These are phyloP conservation scores for Xenoacremonium recifei DNA, from an alignment of 2,329 filamentous ascomycete genomes.

Conservation along the genomic window DNA sequence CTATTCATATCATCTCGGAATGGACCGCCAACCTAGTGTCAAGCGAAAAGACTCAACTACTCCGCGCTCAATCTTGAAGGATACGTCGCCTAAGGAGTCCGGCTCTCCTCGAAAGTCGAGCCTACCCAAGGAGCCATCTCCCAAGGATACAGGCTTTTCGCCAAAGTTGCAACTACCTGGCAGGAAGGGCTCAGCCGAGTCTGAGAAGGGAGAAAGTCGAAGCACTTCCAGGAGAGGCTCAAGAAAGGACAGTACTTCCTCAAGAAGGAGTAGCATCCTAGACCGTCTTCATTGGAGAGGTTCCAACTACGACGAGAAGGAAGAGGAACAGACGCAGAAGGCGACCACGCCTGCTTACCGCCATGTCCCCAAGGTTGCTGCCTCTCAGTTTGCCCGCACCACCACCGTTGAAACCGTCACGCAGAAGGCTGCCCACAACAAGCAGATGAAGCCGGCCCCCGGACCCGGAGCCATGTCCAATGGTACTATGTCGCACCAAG, in stretches of 20 bases:
- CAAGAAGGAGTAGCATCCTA: slow-evolving; percentile 21
- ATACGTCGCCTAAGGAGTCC: no score
- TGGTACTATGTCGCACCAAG: slow-evolving; percentile 29
- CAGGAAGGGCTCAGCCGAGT: no score
- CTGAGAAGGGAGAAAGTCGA: no score
- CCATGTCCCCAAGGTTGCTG: slow-evolving; percentile 54
- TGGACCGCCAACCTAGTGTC: no score
- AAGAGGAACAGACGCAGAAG: slow-evolving; percentile 12
- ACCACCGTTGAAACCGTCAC: slow-evolving; percentile 41
- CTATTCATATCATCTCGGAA: background rate
- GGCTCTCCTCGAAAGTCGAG: slow-evolving; percentile 6
- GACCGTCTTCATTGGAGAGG: slow-evolving; percentile 22
- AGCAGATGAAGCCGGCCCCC: slow-evolving; percentile 35
- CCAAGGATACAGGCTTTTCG: slow-evolving; percentile 2
- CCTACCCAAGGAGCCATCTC: slow-evolving; percentile 4
- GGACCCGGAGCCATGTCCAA: slow-evolving; percentile 18
- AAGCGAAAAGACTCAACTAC: background rate
- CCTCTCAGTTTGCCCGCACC: slow-evolving; percentile 53
- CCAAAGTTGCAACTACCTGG: slow-evolving; percentile 9
- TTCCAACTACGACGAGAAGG: slow-evolving; percentile 21
- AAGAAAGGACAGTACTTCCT: slow-evolving; percentile 2
- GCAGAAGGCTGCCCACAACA: slow-evolving; percentile 38
- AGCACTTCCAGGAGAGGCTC: no score
- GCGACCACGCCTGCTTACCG: slow-evolving; percentile 34
- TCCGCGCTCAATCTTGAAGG: no score